Base-by-base conservation (phyloP, 148 eudicot genomes). In the Mesembryanthemum crystallinum region DNA sequence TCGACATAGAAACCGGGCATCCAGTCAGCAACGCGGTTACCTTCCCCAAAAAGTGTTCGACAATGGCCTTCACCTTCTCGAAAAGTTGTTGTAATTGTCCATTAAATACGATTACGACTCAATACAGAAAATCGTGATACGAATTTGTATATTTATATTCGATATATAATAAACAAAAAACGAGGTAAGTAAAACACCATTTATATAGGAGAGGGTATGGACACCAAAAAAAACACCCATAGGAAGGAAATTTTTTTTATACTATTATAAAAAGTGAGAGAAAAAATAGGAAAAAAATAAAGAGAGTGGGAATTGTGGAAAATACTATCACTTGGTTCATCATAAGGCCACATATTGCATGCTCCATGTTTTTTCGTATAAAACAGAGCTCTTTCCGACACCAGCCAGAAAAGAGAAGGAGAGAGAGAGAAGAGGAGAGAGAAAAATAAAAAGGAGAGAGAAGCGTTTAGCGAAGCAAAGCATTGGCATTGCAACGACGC, bases 381-480 rank as follows among this genome's bases (percentile, higher is more conserved):
- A 78, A 71, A 62, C 75, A 51, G 64, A 52, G 28, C 55, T 57
- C 18, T 64, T 67, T 71, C 73, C 61, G 73, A 67, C 78, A 67
- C 54, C 63, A 47, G 13, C 37, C 30, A 60, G 27, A 71, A 27
- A 67, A 33, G 61, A 39, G 17, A 24, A 49, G 3, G 35, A 39
- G 21, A 52, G 39, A 28, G 15, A 67, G 52, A 67, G 28, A 24
- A 25, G 24, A 17, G 0, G 15, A 60, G 25, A 72, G 27, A 52
- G 2, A 28, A 11, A 39, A 17, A 71, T 28, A 45, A 60, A 43
- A 47, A 24, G 61, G 82, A 80, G 75, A 80, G 83, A 76, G 76
- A 80, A 81, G 83, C 82, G 79, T 57, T 64, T 43, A 76, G 76
- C 43, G 73, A 80, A 80, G 83, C 79, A 76, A 80, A 76, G 83